phyloP scores from a whole-genome alignment of 78 protist genomes.

The Andalucia godoyi region DNA sequence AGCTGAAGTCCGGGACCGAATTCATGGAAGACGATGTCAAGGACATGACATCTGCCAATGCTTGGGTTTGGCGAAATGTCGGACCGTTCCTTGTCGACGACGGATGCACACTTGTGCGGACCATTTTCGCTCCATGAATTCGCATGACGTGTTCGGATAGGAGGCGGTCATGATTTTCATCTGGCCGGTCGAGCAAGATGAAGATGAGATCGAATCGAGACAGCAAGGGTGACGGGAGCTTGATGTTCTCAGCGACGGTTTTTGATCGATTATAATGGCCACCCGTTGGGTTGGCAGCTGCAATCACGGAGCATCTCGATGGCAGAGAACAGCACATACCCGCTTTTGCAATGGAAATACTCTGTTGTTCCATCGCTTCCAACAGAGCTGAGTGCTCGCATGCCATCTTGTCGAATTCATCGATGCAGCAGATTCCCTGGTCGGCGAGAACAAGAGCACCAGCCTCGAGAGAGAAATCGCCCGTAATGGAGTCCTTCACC shows the following conservation, averaged over 20 bases:
- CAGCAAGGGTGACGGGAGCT: conserved; percentile 66
- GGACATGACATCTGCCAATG: no score
- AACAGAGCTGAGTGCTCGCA: conserved; percentile 77
- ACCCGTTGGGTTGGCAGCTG: conserved; percentile 98
- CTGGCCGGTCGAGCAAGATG: conserved; percentile 83
- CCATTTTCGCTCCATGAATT: conserved; percentile 19
- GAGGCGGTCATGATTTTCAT: conserved; percentile 43
- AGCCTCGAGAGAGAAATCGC: conserved; percentile 93
- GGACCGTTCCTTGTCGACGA: no score
- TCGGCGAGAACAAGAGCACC: conserved; percentile 84
- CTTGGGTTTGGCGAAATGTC: no score
- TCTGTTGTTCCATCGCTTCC: conserved; percentile 99
- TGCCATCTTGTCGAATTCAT: conserved; percentile 98
- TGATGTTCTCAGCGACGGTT: conserved; percentile 88
- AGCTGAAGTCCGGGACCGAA: no score
- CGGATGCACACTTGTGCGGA: no score
- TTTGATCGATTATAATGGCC: conserved; percentile 81
- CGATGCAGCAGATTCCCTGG: conserved; percentile 95
- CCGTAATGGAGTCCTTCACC: conserved; percentile 41
- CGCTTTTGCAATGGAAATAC: conserved; percentile 90
- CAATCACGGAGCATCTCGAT: conserved; percentile 84
- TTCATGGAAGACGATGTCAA: no score
- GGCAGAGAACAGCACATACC: conserved; percentile 94
- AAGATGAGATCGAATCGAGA: conserved; percentile 94
- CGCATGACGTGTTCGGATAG: conserved; percentile 84